phyloP scores from a whole-genome alignment of 1,284 basidiomycete species.

The Heliocybe sulcata region DNA sequence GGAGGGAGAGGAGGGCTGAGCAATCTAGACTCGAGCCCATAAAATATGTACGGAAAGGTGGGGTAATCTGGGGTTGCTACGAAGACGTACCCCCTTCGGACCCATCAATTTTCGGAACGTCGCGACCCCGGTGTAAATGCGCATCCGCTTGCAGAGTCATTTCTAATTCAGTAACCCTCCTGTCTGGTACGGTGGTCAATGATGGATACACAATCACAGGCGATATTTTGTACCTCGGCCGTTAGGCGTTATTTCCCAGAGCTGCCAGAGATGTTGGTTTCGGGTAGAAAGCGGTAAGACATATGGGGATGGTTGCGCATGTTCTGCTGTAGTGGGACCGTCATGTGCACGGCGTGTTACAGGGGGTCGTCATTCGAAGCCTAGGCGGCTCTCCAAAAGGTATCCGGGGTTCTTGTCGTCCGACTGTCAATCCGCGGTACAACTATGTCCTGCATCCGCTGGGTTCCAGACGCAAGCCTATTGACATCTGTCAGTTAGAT shows the following conservation, averaged over 20 bases:
- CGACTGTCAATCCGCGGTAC: background rate
- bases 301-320: background rate
- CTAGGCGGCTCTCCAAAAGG: background rate
- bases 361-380: background rate
- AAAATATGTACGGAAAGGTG: background rate
- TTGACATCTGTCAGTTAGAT: no score
- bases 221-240: no score
- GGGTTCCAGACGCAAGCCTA: no score
- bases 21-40: background rate
- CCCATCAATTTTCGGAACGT: constrained; percentile 3
- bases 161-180: background rate
- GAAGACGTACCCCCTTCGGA: constrained; percentile 4
- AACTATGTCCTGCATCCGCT: background rate
- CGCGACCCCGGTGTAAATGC: background rate
- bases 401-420: background rate
- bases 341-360: background rate
- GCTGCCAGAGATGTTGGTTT: background rate
- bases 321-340: background rate
- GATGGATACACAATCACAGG: no score
- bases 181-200: background rate
- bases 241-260: background rate
- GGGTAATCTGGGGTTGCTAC: constrained; percentile 1
- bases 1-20: constrained; percentile 8
- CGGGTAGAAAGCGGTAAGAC: background rate
- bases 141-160: background rate